Evolutionary conservation across 345 rosid species (phyloP).

Genomic region (Populus tremula): DNA sequence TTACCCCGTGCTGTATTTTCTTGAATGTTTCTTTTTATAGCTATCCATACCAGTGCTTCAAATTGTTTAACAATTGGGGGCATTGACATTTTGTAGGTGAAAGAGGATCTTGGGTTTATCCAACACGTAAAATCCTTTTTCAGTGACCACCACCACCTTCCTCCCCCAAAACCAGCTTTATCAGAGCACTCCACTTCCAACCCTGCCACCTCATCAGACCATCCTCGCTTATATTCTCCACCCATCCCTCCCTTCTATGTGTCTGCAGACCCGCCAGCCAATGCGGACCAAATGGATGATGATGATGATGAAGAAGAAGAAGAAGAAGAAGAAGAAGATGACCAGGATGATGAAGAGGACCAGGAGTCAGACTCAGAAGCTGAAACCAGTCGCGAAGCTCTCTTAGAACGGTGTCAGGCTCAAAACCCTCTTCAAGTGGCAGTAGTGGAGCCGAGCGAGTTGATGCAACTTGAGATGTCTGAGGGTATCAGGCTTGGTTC

Average conservation of each 20-base stretch:
- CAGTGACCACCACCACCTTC: slow-evolving; percentile 40
- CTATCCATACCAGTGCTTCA: neutral
- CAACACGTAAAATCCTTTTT: slow-evolving; percentile 63
- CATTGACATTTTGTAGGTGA: slow-evolving; percentile 34
- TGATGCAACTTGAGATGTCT: slow-evolving; percentile 74
- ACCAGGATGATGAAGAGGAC: slow-evolving; percentile 37
- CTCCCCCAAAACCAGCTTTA: slow-evolving; percentile 66
- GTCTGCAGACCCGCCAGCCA: slow-evolving; percentile 26
- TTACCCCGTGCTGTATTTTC: neutral
- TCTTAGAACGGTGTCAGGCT: slow-evolving; percentile 1
- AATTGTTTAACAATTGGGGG: neutral
- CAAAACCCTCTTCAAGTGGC: slow-evolving; percentile 23
- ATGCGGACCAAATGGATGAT: slow-evolving; percentile 26
- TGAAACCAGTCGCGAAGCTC: slow-evolving; percentile 27
- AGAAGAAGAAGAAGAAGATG: slow-evolving; percentile 44
- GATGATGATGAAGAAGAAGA: slow-evolving; percentile 35
- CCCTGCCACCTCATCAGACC: slow-evolving; percentile 55
- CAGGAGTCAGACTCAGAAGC: slow-evolving; percentile 21
- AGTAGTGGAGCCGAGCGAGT: slow-evolving; percentile 54
- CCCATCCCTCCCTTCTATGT: slow-evolving; percentile 31
- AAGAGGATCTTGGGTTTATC: slow-evolving; percentile 53
- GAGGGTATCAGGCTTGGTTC: slow-evolving; percentile 79
- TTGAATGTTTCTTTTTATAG: neutral
- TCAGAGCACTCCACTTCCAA: slow-evolving; percentile 77
- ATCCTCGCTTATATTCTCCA: slow-evolving; percentile 39